Evolutionary conservation across 73 alveolate species (phyloP), one percentile per base, ranked within the genome.

Genomic region (Paramecium pentaurelia): DNA sequence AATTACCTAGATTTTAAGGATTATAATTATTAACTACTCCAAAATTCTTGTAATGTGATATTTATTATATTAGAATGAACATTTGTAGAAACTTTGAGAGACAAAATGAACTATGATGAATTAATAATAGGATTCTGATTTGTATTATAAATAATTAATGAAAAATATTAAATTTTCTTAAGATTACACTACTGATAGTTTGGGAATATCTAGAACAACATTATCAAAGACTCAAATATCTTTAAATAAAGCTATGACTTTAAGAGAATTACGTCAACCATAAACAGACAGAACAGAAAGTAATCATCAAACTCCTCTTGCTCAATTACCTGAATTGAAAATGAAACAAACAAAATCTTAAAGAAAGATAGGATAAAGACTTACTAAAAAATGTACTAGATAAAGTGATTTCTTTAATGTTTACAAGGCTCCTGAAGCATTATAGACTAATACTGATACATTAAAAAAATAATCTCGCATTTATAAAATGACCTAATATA

Each of bases 401-500:
- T 34, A 37, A 44, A 73, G 87, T 73, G 87, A 73, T 14, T 37
- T 37, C 87, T 73, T 73, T 73, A 73, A 73, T 36, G 87, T 73
- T 11, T 73, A 73, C 10, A 73, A 73, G 47, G 87, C 60, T 37
- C 87, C 87, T 73, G 60, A 73, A 16, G 37, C 87, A 1, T 44
- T 73, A 37, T 73, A 73, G 18, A 73, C 60, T 6, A 73, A 73
- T 38, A 40, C 87, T 37, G 60, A 73, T 14, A 40, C 60, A 10
- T 18, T 73, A 8, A 20, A 22, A 32, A 37, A 37, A 34, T 10
- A 73, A 73, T 73, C 87, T 36, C 58, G 60, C n/a, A 34, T 37
- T n/a, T 73, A 12, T 28, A 73, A 38, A 73, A 37, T 22, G 40
- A 40, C 60, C 47, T 16, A 40, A 73, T 34, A 73, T 73, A 73